Base-by-base conservation (phyloP, 129 eudicot genomes). In the Deinandra increscens region DNA sequence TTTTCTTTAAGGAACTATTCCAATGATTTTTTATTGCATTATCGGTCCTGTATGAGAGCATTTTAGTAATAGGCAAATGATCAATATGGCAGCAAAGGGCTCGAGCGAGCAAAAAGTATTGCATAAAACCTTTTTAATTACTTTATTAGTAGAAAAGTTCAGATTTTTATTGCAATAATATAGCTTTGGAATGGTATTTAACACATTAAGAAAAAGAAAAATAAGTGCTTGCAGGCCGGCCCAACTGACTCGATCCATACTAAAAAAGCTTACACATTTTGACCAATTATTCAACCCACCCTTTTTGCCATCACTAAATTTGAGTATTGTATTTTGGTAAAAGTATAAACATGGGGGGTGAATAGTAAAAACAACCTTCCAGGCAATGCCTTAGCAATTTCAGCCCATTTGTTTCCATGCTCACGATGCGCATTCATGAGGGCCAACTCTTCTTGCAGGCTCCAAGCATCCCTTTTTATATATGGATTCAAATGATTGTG, bases 361-460 rank as follows among this genome's bases (percentile, higher is more conserved):
- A 67, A 62, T 23, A 36, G 1, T 63, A 4, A 0, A 29, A 66
- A 17, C 22, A 80, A 93, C 98, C 98, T 93, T 78, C 99, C 99
- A 59, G 99, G 97, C 22, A 93, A 78, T 36, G 81, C 83, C 71
- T 83, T 93, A 9, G 99, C 95, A 34, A 93, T 81, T 80, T 93
- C 97, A 48, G 99, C 99, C 99, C 99, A 93, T 78, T 85, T 93
- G 81, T 93, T 93, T 68, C 99, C 99, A 82, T 87, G 77, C 43
- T 70, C 60, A 50, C 81, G 88, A 63, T 89, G 99, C 55, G 97
- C 97, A 71, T 83, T 81, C 75, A 87, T 81, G 59, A 93, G 90
- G 68, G 83, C 84, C 36, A 76, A 71, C 60, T 93, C 99, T 76
- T 93, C 99, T 42, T 89, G 90, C 76, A 81, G 68, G 14, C 87